Evolutionary conservation across 148 eudicot genomes (phyloP).

Genomic region (Diospyros kaki): DNA sequence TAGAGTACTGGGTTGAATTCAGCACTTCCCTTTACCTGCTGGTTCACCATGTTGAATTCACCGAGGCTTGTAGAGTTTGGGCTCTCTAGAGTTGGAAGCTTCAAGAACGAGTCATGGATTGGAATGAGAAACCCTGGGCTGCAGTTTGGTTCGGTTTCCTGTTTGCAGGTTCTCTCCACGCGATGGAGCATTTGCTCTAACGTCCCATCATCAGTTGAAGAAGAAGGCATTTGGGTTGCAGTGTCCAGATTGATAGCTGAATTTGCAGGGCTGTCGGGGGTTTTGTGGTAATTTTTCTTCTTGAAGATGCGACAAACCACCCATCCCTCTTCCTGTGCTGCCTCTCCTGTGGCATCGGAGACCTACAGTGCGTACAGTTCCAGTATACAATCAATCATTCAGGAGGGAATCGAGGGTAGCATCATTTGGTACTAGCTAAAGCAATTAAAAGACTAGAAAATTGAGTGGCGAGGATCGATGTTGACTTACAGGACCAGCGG

Average conservation of each 20-base stretch:
- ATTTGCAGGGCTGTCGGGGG: conserved; percentile 1
- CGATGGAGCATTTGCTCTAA: conserved; percentile 19
- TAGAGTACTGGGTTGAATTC: not conserved
- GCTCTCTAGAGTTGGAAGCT: conserved; percentile 17
- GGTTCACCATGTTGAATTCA: not conserved
- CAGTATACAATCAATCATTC: not conserved
- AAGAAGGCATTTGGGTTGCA: not conserved
- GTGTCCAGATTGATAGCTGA: not conserved
- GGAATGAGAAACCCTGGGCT: not conserved
- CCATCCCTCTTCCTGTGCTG: conserved; percentile 16
- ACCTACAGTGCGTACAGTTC: not conserved
- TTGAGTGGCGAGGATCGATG: not conserved
- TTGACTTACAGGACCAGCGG: not conserved
- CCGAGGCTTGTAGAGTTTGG: conserved; percentile 8
- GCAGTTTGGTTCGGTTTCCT: not conserved
- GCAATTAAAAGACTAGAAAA: not conserved
- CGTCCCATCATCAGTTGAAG: conserved; percentile 8
- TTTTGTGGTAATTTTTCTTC: conserved; percentile 18
- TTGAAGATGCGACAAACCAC: conserved; percentile 16
- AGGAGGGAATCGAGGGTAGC: too few species aligned
- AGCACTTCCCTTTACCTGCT: not conserved
- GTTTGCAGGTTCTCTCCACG: conserved; percentile 14
- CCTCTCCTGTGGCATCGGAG: conserved; percentile 3
- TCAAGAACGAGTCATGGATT: conserved; percentile 5
- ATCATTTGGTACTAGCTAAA: too few species aligned